Evolutionary conservation across 495 filamentous ascomycete species (phyloP), one percentile per base, ranked within the genome.

Genomic region (Podospora pseudopauciseta): DNA sequence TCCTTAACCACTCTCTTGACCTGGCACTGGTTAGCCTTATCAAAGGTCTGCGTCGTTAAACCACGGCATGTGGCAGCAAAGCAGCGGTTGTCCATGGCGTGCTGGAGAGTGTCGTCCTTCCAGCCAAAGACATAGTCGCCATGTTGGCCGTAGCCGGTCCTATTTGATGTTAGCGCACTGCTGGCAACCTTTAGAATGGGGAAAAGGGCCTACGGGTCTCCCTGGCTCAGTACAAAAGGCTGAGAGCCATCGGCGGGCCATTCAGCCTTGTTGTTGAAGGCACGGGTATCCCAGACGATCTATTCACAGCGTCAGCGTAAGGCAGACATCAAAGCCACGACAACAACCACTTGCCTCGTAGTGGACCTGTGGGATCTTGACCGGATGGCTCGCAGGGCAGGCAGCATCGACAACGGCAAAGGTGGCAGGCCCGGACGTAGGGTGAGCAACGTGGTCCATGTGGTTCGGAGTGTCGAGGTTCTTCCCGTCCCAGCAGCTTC

Each of bases 71-170:
- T 73, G 7, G 80, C 72, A 26, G 76, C 80, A 68, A 79, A 77
- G 76, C 77, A 82, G 58, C 73, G 63, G 58, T 77, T 80, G 70
- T 84, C 83, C 82, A 84, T 84, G 56, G 81, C 82, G n/a, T 74
- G 74, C 74, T 85, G 82, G 16, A 85, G 80, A 0, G 77, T 62
- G 61, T 83, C 73, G 49, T 74, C 82, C 71, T 84, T 75, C 82
- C 82, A 85, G 39, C 83, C 83, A 67, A 85, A 85, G 28, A 85
- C 80, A 75, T 85, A 85, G 68, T 85, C 83, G 64, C 72, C 83
- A 72, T 85, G 83, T 32, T 83, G 73, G 0, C 71, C 71, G 60
- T 68, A 73, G 23, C 73, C 73, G 13, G 70, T 70, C 34, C 70
- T 76, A 2, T 53, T n/a, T 49, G 5, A 49, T 9, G 59, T 32